These are phyloP conservation scores for Pouteria glomerata DNA, from an alignment of 148 eudicot genomes.

Conservation along the genomic window DNA sequence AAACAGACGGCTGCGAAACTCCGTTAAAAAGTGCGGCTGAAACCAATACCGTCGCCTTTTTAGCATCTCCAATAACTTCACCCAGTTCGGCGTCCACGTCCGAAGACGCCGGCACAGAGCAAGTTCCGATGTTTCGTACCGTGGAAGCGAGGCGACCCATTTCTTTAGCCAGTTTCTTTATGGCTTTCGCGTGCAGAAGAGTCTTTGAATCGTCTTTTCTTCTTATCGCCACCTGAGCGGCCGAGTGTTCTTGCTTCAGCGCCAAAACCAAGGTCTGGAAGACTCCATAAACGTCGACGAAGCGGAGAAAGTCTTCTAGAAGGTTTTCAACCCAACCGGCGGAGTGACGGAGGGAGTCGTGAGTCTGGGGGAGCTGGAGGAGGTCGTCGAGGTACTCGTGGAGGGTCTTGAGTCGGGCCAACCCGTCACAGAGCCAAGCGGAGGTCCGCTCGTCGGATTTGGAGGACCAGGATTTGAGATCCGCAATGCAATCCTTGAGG, in stretches of 20 bases:
- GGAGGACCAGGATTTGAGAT: constrained; percentile 39
- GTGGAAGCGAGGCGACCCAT: constrained; percentile 37
- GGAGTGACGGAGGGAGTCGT: constrained; percentile 42
- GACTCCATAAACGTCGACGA: constrained; percentile 64
- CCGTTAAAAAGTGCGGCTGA: constrained; percentile 51
- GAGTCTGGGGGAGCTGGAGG: constrained; percentile 62
- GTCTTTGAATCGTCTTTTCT: constrained; percentile 47
- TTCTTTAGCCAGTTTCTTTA: constrained; percentile 48
- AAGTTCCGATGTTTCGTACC: constrained; percentile 31
- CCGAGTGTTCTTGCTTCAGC: constrained; percentile 48
- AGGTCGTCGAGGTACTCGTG: constrained; percentile 69
- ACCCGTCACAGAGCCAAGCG: constrained; percentile 32
- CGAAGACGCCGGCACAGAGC: neutral
- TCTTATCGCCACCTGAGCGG: constrained; percentile 62
- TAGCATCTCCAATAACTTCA: constrained; percentile 36
- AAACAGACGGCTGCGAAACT: constrained; percentile 29
- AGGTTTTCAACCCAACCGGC: constrained; percentile 50
- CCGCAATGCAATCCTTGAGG: constrained; percentile 42
- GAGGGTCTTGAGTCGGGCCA: constrained; percentile 39
- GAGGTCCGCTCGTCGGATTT: constrained; percentile 18
- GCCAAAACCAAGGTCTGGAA: constrained; percentile 44
- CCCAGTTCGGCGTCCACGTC: constrained; percentile 32
- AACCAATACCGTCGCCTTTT: constrained; percentile 39
- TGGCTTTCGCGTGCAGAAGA: constrained; percentile 39
- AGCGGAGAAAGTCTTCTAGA: constrained; percentile 58